Evolutionary conservation across 2,329 filamentous ascomycete genomes (phyloP).

Genomic region (Pezicula neosporulosa): DNA sequence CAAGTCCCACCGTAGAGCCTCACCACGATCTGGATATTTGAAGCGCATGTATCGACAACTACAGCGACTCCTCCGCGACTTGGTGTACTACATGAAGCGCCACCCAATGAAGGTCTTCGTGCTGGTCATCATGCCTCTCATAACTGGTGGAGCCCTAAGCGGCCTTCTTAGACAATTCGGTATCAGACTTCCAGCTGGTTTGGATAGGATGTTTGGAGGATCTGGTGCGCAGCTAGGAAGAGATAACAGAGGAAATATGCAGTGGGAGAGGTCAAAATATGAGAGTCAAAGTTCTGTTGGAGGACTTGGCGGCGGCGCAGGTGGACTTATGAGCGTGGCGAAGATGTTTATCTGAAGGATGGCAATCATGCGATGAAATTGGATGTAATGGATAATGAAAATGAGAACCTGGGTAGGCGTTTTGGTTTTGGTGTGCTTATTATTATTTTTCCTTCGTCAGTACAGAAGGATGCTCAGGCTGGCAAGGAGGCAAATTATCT

Average conservation of each 20-base stretch:
- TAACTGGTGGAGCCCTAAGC: conserved; percentile 78
- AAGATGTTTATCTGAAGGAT: conserved; percentile 29
- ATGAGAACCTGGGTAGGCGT: neutral
- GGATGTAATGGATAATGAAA: neutral
- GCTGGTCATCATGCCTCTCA: conserved; percentile 80
- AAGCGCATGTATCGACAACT: conserved; percentile 71
- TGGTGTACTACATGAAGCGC: conserved; percentile 75
- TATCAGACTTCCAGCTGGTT: conserved; percentile 64
- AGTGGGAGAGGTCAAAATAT: conserved; percentile 6
- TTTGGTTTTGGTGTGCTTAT: neutral
- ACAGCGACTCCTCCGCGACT: conserved; percentile 74
- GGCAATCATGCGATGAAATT: neutral
- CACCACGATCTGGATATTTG: conserved; percentile 77
- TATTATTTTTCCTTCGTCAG: neutral
- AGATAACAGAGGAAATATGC: neutral
- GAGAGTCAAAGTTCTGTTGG: conserved; percentile 11
- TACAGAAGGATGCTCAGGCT: neutral
- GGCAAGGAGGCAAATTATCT: neutral
- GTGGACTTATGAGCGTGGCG: conserved; percentile 25
- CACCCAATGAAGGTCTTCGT: conserved; percentile 87
- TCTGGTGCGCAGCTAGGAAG: conserved; percentile 35
- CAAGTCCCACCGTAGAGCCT: conserved; percentile 73
- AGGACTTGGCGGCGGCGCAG: conserved; percentile 15
- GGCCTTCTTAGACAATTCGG: conserved; percentile 78
- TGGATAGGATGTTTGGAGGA: conserved; percentile 56